A percentile compares a stretch with the other conserved stretches of the same genome.
These are phyloP conservation scores for Neurospora sp. DNA, from an alignment of 495 filamentous ascomycete genomes.

Conservation along the genomic window DNA sequence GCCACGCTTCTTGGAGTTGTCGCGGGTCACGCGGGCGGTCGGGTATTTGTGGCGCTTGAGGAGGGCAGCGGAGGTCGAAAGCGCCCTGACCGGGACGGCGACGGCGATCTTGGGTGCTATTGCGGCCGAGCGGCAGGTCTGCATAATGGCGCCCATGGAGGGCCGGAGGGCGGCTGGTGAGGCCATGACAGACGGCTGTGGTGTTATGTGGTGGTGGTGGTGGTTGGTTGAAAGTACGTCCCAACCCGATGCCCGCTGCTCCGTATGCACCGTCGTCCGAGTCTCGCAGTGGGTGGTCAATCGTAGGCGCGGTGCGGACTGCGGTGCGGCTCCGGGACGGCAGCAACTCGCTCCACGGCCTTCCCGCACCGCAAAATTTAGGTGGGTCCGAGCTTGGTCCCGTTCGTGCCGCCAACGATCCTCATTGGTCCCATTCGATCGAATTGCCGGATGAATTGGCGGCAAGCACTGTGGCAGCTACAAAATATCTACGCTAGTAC, in stretches of 20 bases:
- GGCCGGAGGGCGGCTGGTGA: slow-evolving; percentile 34
- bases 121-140: slow-evolving; percentile 7
- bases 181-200: slow-evolving; percentile 23
- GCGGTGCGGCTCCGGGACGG: neutral
- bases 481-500: too few species aligned
- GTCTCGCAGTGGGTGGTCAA: neutral
- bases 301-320: neutral
- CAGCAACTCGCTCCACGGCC: neutral
- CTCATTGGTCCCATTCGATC: neutral
- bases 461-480: neutral
- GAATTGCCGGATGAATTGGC: neutral
- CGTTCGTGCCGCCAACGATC: neutral
- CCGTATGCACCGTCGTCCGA: neutral
- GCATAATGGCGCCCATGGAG: slow-evolving; percentile 24
- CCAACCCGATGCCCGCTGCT: neutral
- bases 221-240: neutral
- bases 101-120: slow-evolving; percentile 2
- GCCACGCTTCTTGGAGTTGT: slow-evolving; percentile 62
- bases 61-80: slow-evolving; percentile 29
- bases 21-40: slow-evolving; percentile 35
- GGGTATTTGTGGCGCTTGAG: slow-evolving; percentile 26
- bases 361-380: slow-evolving; percentile 2
- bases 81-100: slow-evolving; percentile 1
- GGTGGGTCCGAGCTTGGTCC: slow-evolving; percentile 3
- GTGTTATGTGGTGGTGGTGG: neutral